Evolutionary conservation across 768 basidiomycete genomes (phyloP), one percentile per base, ranked within the genome.

Genomic region (Suillus spraguei): DNA sequence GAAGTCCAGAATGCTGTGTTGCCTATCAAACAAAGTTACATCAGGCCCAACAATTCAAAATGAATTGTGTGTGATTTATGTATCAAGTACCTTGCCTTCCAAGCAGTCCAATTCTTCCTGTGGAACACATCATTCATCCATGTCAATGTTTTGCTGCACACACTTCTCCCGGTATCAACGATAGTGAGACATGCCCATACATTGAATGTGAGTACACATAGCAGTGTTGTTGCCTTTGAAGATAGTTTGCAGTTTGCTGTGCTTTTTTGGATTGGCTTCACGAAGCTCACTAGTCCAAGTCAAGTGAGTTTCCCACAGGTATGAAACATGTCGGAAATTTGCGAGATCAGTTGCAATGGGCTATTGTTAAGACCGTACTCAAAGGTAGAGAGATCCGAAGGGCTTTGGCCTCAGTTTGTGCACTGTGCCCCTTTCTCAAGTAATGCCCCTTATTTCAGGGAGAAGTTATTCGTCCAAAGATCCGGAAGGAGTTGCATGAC

Each of bases 201-300:
- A 4, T 47, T 47, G 46, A 13, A 47, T 47, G 46, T 47, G 46
- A 47, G 46, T 47, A 6, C 1, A 4, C 22, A 24, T 47, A 47
- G 22, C 22, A 24, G 46, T 47, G 46, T 47, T 47, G 46, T 47
- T 47, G 46, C 46, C 46, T 47, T 47, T 47, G 46, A 47, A 47
- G 46, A 47, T 47, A 47, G 46, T 47, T 24, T 47, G 47, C 47
- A 47, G 47, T 47, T 24, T 47, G 22, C 47, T 13, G 13, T 47
- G 47, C 47, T 47, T 47, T 47, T 47, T 47, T 5, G 2, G 22
- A 47, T 47, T 47, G 47, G 47, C 47, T 47, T 47, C 47, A 47
- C 1, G 5, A 47, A 47, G 47, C 22, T 47, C 3, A 11, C 47
- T 47, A 47, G 47, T 47, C 11, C 22, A 47, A 47, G 47, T 13